Conservation (phyloP, 768 basidiomycete species). For the Russula virescens region DNA sequence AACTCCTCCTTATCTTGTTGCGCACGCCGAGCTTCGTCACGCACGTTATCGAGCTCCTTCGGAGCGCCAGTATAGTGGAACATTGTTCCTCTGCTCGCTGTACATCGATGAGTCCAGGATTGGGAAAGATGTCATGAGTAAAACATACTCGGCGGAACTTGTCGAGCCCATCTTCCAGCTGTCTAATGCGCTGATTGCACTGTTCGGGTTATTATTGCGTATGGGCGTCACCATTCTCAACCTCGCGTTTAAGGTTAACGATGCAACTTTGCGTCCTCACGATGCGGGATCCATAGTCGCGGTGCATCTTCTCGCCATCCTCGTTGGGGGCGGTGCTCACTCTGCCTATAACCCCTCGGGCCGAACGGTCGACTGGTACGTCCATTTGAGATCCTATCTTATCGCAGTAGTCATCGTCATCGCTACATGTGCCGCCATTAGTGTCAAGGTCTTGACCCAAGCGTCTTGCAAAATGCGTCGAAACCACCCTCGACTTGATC, state of each 20-base stretch:
- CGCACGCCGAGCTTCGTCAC: conserved; percentile 52
- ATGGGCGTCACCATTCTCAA: conserved; percentile 52
- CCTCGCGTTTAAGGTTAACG: conserved; percentile 60
- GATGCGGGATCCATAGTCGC: conserved; percentile 90
- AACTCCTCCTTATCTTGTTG: conserved; percentile 68
- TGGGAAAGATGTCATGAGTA: background rate
- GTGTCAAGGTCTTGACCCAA: conserved; percentile 53
- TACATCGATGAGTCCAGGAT: background rate
- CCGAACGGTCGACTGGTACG: conserved; percentile 57
- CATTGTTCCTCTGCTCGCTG: conserved; percentile 76
- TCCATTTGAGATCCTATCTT: conserved; percentile 59
- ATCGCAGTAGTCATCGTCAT: conserved; percentile 74
- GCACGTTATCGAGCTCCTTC: conserved; percentile 74
- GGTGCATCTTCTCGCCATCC: conserved; percentile 66
- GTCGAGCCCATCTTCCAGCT: conserved; percentile 73
- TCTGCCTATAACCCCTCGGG: conserved; percentile 32
- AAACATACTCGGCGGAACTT: conserved; percentile 58
- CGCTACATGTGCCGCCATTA: conserved; percentile 40
- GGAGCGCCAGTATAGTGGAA: conserved; percentile 54
- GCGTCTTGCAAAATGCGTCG: conserved; percentile 59
- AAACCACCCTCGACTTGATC: conserved; percentile 36
- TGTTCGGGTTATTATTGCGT: conserved; percentile 48
- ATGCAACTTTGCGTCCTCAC: conserved; percentile 87
- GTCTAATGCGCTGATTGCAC: conserved; percentile 52
- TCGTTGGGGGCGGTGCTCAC: conserved; percentile 40